Evolutionary conservation across 2,329 filamentous ascomycete genomes (phyloP).

Genomic region (Aspergillus piperis): DNA sequence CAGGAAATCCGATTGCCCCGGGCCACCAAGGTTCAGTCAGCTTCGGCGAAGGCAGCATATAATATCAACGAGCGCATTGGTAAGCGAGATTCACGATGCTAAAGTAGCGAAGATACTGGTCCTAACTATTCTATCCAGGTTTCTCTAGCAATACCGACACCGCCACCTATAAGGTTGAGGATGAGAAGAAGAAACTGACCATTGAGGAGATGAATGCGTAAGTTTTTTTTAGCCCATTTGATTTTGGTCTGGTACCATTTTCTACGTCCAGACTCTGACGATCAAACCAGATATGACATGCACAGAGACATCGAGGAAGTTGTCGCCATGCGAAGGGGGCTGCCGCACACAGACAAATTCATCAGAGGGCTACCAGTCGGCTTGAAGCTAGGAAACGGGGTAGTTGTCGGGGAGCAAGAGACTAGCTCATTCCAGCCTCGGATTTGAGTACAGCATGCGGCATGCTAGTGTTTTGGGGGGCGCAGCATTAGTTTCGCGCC

Average conservation of each 20-base stretch:
- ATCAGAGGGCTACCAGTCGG: conserved; percentile 51
- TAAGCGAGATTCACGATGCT: conserved; percentile 22
- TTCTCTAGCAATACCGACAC: conserved; percentile 63
- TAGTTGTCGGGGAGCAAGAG: conserved; percentile 32
- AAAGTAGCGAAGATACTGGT: not conserved
- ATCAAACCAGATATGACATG: conserved; percentile 56
- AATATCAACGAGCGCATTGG: conserved; percentile 67
- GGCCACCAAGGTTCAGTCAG: conserved; percentile 58
- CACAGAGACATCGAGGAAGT: conserved; percentile 57
- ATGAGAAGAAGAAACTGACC: conserved; percentile 62
- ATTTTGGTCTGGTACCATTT: not conserved
- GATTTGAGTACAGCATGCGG: not conserved
- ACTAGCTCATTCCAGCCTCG: not conserved
- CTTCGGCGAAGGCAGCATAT: conserved; percentile 59
- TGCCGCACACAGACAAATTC: conserved; percentile 42
- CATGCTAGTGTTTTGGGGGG: too few relatives aligned
- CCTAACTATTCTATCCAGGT: conserved; percentile 41
- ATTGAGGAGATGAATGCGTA: conserved; percentile 70
- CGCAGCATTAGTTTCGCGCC: not conserved
- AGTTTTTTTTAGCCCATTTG: conserved; percentile 28
- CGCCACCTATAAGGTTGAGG: conserved; percentile 62
- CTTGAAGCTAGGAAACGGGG: conserved; percentile 40
- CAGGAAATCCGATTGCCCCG: conserved; percentile 57
- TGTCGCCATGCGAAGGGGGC: conserved; percentile 35
- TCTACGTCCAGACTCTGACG: not conserved